Base-by-base conservation (phyloP, 2,329 filamentous ascomycete species). In the Podosphaera xanthii region DNA sequence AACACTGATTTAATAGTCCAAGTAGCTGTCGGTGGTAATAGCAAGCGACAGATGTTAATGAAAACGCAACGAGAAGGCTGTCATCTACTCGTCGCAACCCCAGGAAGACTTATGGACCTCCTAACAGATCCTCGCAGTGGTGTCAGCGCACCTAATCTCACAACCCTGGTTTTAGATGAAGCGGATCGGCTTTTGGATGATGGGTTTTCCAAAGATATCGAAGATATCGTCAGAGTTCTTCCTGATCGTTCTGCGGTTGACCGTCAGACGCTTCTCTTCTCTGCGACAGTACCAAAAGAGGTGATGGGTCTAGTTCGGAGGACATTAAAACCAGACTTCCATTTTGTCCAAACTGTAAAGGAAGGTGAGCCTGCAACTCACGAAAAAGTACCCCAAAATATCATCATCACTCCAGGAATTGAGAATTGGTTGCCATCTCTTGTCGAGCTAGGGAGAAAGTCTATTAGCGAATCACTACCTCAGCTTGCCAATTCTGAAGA, bases 101-200 rank as follows among this genome's bases (percentile, higher is more conserved):
- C 92, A 0, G 92, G 92, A 40, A 84, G 92, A 64, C 74, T 97
- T 57, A 78, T 86, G 66, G 92, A 98, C 70, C 77, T 83, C 62
- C 73, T 87, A 38, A 72, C 84, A 36, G 83, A 86, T 64, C 73
- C 79, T 63, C 65, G 64, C 58, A 69, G 67, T 59, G 76, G 65
- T 50, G 62, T 70, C 8, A 42, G 58, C 36, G 68, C 68, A 30
- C 66, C 67, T 12, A 83, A 87, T 69, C 83, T 97, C 75, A 86
- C 87, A 68, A 92, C 92, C 65, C 76, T 98, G 59, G 89, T 97
- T 64, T 82, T 98, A 58, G 92, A 98, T 67, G 92, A 98, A 76
- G 92, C 92, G 65, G 92, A 98, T 72, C 87, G 92, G 67, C 95
- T 98, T 87, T 78, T 98, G 70, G 92, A 98, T 74, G 89, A 92